Conservation (phyloP, 2,329 filamentous ascomycete species). For the Thyridium curvatum region DNA sequence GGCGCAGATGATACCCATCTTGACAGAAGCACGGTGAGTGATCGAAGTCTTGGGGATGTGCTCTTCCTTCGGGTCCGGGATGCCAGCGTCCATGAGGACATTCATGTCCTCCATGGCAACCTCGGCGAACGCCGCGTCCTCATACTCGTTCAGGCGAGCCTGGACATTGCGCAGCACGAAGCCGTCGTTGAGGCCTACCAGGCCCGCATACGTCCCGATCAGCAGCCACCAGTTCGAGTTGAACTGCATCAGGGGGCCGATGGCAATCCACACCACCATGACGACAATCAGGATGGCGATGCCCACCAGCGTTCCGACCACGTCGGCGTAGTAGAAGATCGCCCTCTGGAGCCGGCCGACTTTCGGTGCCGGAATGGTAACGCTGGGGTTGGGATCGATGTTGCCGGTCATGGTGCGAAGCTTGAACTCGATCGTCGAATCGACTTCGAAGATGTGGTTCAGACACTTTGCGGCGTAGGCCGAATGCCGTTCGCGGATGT, state of each 20-base stretch:
- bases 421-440: slow-evolving; percentile 23
- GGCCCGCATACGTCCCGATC: slow-evolving; percentile 39
- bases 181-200: slow-evolving; percentile 36
- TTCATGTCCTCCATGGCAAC: slow-evolving; percentile 11
- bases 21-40: slow-evolving; percentile 12
- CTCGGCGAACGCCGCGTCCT: slow-evolving; percentile 15
- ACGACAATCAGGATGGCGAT: slow-evolving; percentile 29
- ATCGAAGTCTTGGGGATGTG: slow-evolving; percentile 6
- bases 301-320: slow-evolving; percentile 33
- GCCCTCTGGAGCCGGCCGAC: slow-evolving; percentile 24
- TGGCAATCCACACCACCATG: slow-evolving; percentile 26
- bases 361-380: slow-evolving; percentile 21
- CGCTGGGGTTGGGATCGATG: slow-evolving; percentile 20
- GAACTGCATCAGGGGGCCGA: slow-evolving; percentile 31
- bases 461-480: slow-evolving; percentile 22
- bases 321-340: slow-evolving; percentile 34
- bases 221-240: slow-evolving; percentile 39
- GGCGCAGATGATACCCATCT: slow-evolving; percentile 12
- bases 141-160: slow-evolving; percentile 13
- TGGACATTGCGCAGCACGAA: slow-evolving; percentile 39
- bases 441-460: slow-evolving; percentile 23
- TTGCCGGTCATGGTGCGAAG: slow-evolving; percentile 26
- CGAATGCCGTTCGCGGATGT: slow-evolving; percentile 28
- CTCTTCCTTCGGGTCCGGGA: slow-evolving; percentile 8
- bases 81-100: slow-evolving; percentile 13